A percentile compares a stretch with the other conserved stretches of the same genome.
Conservation (phyloP, 345 rosid genomes). For the Geranium brycei region DNA sequence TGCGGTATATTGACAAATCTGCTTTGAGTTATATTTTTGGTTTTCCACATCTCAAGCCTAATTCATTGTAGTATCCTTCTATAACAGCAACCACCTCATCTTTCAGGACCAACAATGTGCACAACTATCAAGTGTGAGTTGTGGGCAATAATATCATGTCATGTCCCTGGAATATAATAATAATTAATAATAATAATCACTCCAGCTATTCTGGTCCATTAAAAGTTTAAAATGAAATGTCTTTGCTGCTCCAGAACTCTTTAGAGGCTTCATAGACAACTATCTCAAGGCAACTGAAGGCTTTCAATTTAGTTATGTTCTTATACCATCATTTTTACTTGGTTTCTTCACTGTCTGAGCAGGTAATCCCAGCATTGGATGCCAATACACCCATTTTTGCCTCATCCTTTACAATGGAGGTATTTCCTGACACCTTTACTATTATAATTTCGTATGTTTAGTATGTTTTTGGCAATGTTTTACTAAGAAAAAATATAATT, state of each 20-base stretch:
- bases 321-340: not conserved
- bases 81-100: not conserved
- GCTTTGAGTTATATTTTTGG: not conserved
- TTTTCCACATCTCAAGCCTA: not conserved
- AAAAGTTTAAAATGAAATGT: too few relatives aligned
- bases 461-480: not conserved
- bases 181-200: too few relatives aligned
- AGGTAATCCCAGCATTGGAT: constrained; percentile 96
- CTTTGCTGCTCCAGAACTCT: too few relatives aligned
- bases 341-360: constrained; percentile 20
- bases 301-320: constrained; percentile 2
- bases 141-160: not conserved
- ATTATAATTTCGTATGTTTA: not conserved
- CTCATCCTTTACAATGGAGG: constrained; percentile 99
- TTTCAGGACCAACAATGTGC: not conserved
- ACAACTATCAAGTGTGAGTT: not conserved
- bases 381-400: constrained; percentile 69
- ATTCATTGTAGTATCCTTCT: not conserved
- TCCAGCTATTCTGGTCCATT: too few relatives aligned
- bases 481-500: not conserved
- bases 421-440: constrained; percentile 10
- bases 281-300: not conserved
- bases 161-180: too few relatives aligned
- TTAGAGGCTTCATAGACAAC: too few relatives aligned
- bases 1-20: not conserved